Evolutionary conservation across 352 stramenopile genomes (phyloP), one percentile per base, ranked within the genome.

Genomic region (Peronospora tabacina): DNA sequence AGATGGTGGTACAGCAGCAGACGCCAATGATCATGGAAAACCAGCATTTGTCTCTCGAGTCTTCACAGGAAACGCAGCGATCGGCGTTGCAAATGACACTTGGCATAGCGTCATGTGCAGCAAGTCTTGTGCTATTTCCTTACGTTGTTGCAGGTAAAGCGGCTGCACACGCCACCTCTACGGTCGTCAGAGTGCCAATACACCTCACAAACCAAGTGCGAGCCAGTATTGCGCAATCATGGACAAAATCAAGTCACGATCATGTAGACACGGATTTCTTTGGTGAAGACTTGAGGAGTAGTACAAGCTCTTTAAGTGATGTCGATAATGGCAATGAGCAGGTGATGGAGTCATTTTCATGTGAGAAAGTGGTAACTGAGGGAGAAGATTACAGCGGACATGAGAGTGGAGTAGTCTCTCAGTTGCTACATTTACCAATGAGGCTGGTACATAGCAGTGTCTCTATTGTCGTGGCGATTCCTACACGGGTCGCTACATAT

Each of bases 371-470:
- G 35, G 3, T 15, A 30, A 38, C 9, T 13, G 36, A 36, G 10
- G 43, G n/a, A 44, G 13, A 30, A 32, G 37, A 63, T 9, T 32
- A 46, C 3, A 34, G 12, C 7, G 26, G 16, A 13, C 26, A 52
- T 1, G 42, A 59, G 44, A 48, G 35, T 22, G 61, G 77, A 0
- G 61, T 63, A 0, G 63, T 86, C 3, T 70, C 68, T 7, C 68
- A 85, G 36, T 57, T 88, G 49, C 60, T 89, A 16, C 82, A 74
- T 41, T 41, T 86, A 1, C 77, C 77, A 0, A 69, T 84, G n/a
- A 61, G 77, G 3, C 36, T 87, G 6, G 69, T 85, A 2, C 72
- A 79, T 7, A 77, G 63, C 7, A 60, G 72, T 16, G 69, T 89
- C 3, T 82, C 72, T 3, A 81, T 72, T 0, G 79, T 74, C 0